phyloP scores from a whole-genome alignment of 2,329 filamentous ascomycete species.

The Stenocarpella maydis region DNA sequence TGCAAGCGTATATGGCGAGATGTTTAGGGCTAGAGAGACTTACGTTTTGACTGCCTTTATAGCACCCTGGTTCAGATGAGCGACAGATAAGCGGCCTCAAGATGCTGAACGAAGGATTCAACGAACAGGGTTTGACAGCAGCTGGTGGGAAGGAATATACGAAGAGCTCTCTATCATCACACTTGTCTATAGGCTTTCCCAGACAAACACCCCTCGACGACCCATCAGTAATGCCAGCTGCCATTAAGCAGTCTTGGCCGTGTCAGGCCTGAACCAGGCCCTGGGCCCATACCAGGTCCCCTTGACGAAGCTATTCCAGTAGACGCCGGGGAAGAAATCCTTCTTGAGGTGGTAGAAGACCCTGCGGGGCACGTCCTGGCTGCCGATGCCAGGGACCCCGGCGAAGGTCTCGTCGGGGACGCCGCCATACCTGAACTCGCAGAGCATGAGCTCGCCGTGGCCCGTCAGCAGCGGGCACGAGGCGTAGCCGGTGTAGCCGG shows the following conservation, averaged over 20 bases:
- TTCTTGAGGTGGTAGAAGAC: constrained; percentile 55
- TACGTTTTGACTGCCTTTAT: too few relatives aligned
- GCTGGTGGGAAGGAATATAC: too few relatives aligned
- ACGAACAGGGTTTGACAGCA: neutral
- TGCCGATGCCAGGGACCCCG: constrained; percentile 42
- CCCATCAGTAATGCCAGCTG: neutral
- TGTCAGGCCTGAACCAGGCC: constrained; percentile 34
- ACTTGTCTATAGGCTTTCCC: neutral
- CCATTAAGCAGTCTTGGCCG: constrained; percentile 13
- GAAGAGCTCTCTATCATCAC: neutral
- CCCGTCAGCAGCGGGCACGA: constrained; percentile 55
- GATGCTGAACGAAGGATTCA: fast-evolving
- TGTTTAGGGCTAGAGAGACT: too few relatives aligned
- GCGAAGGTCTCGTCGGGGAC: constrained; percentile 55
- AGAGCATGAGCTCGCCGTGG: constrained; percentile 55
- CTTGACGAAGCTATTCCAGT: constrained; percentile 44
- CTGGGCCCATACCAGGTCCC: constrained; percentile 44
- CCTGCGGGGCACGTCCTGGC: constrained; percentile 50
- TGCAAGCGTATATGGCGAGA: neutral
- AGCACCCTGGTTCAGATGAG: too few relatives aligned
- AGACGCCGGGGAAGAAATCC: constrained; percentile 50
- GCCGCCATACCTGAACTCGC: constrained; percentile 58
- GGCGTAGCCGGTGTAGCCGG: constrained; percentile 54
- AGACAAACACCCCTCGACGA: neutral
- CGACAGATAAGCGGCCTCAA: too few relatives aligned